Percentiles rank a stretch among this genome's conserved stretches.
Evolutionary conservation across 1,284 basidiomycete species (phyloP).

Genomic region (Boletus semigastroideus): DNA sequence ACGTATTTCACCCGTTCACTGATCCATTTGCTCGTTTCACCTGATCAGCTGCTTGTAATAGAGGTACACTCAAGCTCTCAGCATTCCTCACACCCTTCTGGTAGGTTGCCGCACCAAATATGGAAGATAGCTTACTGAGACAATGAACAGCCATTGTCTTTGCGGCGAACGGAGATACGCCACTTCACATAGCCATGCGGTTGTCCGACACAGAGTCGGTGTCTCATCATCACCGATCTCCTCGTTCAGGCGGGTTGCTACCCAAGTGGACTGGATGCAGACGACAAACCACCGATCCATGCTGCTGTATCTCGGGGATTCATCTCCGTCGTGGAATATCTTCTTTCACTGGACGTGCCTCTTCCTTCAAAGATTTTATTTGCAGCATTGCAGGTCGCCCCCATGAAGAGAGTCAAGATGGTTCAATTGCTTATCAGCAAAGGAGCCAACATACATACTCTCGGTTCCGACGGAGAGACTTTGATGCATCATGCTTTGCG

Average conservation of each 20-base stretch:
- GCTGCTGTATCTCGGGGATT: slow-evolving; percentile 1
- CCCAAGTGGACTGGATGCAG: background rate
- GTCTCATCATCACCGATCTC: slow-evolving; percentile 2
- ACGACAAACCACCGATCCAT: slow-evolving; percentile 1
- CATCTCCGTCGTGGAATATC: slow-evolving; percentile 9
- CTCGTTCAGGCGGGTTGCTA: slow-evolving; percentile 6
- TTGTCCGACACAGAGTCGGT: slow-evolving; percentile 1
- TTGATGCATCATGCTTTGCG: slow-evolving; percentile 1
- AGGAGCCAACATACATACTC: background rate
- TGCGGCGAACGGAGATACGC: slow-evolving; percentile 7
- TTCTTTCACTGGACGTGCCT: background rate
- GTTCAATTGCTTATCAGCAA: slow-evolving; percentile 2
- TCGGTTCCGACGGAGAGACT: background rate
- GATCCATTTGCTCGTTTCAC: background rate
- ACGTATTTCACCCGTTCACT: slow-evolving; percentile 7
- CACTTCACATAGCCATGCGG: slow-evolving; percentile 1
- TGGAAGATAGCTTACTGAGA: background rate
- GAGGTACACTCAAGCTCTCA: slow-evolving; percentile 65
- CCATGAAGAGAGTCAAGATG: slow-evolving; percentile 3
- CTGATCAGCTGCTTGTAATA: slow-evolving; percentile 23
- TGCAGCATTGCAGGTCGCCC: background rate
- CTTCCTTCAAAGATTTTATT: slow-evolving; percentile 7
- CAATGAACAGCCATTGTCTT: background rate
- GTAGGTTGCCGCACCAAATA: background rate
- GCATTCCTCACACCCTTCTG: slow-evolving; percentile 50